Conservation (phyloP, 192 early-diverging fungal genomes). For the Phlyctochytrium bullatum region DNA sequence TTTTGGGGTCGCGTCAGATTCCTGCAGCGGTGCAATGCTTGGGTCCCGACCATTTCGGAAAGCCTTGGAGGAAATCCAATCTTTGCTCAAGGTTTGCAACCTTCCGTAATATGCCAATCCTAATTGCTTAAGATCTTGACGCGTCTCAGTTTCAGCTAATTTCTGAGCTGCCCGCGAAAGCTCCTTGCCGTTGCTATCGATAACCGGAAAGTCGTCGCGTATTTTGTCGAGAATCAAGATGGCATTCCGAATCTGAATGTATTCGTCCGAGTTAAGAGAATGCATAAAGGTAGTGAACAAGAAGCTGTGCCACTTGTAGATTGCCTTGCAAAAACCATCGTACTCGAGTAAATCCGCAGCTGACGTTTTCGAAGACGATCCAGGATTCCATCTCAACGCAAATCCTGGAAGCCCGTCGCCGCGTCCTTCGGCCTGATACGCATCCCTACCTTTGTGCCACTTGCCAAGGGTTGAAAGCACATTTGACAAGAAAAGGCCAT, state of each 20-base stretch:
- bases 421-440: slow-evolving; percentile 56
- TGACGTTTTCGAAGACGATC: slow-evolving; percentile 26
- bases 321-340: slow-evolving; percentile 59
- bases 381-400: slow-evolving; percentile 58
- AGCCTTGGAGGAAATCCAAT: slow-evolving; percentile 9
- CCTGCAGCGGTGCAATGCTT: not conserved
- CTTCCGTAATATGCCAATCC: slow-evolving; percentile 56
- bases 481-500: slow-evolving; percentile 65
- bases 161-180: slow-evolving; percentile 42
- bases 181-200: slow-evolving; percentile 50
- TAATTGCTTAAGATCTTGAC: slow-evolving; percentile 71
- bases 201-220: slow-evolving; percentile 58
- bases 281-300: slow-evolving; percentile 30
- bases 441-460: slow-evolving; percentile 51
- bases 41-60: slow-evolving; percentile 16
- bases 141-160: slow-evolving; percentile 53
- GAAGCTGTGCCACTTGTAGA: slow-evolving; percentile 74
- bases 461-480: slow-evolving; percentile 52
- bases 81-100: slow-evolving; percentile 7
- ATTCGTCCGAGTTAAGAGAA: slow-evolving; percentile 59
- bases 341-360: slow-evolving; percentile 51
- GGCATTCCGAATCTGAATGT: slow-evolving; percentile 71
- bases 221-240: slow-evolving; percentile 70
- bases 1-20: not conserved
- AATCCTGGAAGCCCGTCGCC: slow-evolving; percentile 66